A percentile compares a stretch with the other conserved stretches of the same genome.
These are phyloP conservation scores for Citrullus amarus DNA, from an alignment of 306 rosid genomes.

Conservation along the genomic window DNA sequence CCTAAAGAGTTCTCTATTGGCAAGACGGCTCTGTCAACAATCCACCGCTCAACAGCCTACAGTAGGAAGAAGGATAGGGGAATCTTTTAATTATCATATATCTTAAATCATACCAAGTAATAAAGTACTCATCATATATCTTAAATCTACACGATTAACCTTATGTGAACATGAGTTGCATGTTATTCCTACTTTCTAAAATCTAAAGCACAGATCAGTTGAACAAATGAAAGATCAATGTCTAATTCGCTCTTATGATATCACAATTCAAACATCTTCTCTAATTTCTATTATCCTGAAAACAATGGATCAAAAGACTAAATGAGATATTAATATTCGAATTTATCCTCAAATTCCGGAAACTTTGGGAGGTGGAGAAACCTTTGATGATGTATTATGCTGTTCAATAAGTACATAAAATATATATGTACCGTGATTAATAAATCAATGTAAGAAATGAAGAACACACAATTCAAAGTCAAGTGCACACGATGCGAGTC, in stretches of 20 bases:
- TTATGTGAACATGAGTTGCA: neutral
- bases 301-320: neutral
- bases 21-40: constrained; percentile 92
- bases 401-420: neutral
- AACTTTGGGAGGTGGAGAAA: neutral
- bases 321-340: neutral
- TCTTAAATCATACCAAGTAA: neutral
- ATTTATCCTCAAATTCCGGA: neutral
- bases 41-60: constrained; percentile 88
- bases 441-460: neutral
- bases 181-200: neutral
- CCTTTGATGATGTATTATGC: neutral
- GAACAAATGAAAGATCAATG: neutral
- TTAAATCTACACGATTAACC: neutral
- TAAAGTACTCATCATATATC: too few relatives aligned
- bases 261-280: neutral
- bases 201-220: neutral
- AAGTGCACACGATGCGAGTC: neutral
- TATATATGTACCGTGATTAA: neutral
- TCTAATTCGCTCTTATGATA: neutral
- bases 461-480: neutral
- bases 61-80: neutral
- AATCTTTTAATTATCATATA: neutral
- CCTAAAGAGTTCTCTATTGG: constrained; percentile 96
- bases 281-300: neutral